These are phyloP conservation scores for Agaricus sinodeliciosus DNA, from an alignment of 768 basidiomycete species.

Conservation along the genomic window DNA sequence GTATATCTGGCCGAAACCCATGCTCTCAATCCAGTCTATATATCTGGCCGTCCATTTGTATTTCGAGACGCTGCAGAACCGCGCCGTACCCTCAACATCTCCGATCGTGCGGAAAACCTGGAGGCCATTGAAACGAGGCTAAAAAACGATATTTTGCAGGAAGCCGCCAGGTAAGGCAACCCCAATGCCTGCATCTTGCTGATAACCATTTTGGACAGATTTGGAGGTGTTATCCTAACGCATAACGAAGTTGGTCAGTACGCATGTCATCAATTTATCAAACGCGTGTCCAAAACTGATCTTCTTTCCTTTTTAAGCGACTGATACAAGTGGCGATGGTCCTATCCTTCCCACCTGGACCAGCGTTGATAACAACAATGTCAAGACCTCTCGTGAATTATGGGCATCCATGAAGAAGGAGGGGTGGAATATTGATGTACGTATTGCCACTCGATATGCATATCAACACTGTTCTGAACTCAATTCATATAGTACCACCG, in stretches of 20 bases:
- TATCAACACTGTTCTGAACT: constrained; percentile 12
- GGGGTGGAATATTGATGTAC: constrained; percentile 90
- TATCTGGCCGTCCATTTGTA: constrained; percentile 90
- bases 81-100: constrained; percentile 67
- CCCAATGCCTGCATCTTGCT: not conserved
- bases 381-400: constrained; percentile 84
- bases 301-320: constrained; percentile 7
- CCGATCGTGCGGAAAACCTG: constrained; percentile 90
- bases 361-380: constrained; percentile 72
- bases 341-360: constrained; percentile 93
- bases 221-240: constrained; percentile 85
- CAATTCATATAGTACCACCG: constrained; percentile 57
- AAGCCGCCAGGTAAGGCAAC: constrained; percentile 57
- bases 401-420: constrained; percentile 73
- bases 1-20: not conserved
- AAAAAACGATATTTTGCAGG: constrained; percentile 86
- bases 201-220: constrained; percentile 36
- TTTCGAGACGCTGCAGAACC: constrained; percentile 84
- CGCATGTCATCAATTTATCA: not conserved
- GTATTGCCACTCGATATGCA: constrained; percentile 18
- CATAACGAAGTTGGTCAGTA: constrained; percentile 83
- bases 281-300: not conserved
- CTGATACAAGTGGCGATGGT: constrained; percentile 51
- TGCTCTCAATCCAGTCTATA: constrained; percentile 48
- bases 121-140: constrained; percentile 88